Base-by-base conservation (phyloP, 805 yeast species). In the Candida koratica region DNA sequence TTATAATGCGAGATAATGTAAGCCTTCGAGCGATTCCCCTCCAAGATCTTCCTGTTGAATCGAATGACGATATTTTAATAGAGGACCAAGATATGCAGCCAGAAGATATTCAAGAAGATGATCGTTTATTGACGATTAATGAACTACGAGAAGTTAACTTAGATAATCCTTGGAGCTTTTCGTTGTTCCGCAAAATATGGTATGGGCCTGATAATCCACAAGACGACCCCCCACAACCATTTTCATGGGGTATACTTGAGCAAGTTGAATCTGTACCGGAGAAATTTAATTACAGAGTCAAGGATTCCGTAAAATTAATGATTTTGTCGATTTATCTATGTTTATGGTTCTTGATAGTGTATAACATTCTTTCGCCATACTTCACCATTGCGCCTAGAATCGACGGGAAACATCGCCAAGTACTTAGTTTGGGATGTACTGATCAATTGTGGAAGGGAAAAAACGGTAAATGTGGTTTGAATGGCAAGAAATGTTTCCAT, bases 381-480 rank as follows among this genome's bases (percentile, higher is more conserved):
- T 56, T 75, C 30, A 60, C 71, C 1, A 47, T 52, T 8, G 62
- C 68, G 3, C 75, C 81, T 0, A 32, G 39, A 5, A 48, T 49
- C 6, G 48, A 46, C 1, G 38, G 37, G 5, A 37, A 33, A 10
- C 27, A 34, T 9, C 19, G 16, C 7, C 41, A 4, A 50, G 52
- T 31, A 34, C 46, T 2, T 49, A 51, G 77, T 4, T 48, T 81
- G 16, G 64, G 79, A 0, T 79, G 86, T 46, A 70, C 66, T 26
- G 46, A 53, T 14, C 55, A 58, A 25, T 64, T 81, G 40, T 87
- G 96, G 96, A 61, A 53, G 32, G 95, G 95, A 0, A 81, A 79
- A 38, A 84, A 83, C 49, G 77, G 74, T 7, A 70, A 65, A 1
- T 89, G 96, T 67, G 96, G 96, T 0, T 46, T 81, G 7, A 64